Conservation (phyloP, 1,284 basidiomycete species). For the Pseudozyma pruni region DNA sequence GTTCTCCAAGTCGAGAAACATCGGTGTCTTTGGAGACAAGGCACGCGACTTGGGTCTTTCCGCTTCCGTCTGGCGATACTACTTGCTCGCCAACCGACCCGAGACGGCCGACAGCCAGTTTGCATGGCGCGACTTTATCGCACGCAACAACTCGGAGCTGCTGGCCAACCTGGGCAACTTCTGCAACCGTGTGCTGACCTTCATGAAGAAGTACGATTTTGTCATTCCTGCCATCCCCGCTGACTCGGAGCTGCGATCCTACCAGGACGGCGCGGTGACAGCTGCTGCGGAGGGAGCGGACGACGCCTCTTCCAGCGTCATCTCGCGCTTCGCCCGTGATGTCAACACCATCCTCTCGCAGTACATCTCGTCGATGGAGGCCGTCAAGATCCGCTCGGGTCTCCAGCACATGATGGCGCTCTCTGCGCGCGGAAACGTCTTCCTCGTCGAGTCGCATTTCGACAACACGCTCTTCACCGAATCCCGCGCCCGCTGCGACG, state of each 20-base stretch:
- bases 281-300: conserved; percentile 35
- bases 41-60: conserved; percentile 93
- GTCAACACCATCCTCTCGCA: conserved; percentile 83
- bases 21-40: conserved; percentile 96
- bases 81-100: conserved; percentile 89
- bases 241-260: conserved; percentile 49
- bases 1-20: conserved; percentile 96
- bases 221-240: conserved; percentile 72
- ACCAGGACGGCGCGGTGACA: conserved; percentile 38
- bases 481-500: conserved; percentile 84
- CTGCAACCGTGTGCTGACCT: conserved; percentile 93
- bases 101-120: conserved; percentile 96
- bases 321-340: conserved; percentile 76
- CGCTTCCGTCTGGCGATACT: conserved; percentile 96
- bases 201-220: conserved; percentile 86
- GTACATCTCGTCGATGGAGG: conserved; percentile 89
- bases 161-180: conserved; percentile 99
- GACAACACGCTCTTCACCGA: conserved; percentile 88
- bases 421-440: conserved; percentile 91
- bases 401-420: conserved; percentile 89
- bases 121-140: conserved; percentile 94
- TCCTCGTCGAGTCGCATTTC: conserved; percentile 89
- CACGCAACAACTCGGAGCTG: conserved; percentile 91
- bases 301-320: conserved; percentile 36
- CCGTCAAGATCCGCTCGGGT: conserved; percentile 87